Percentiles rank a stretch among this genome's conserved stretches.
phyloP scores from a whole-genome alignment of 2,329 filamentous ascomycete genomes.

The Sphaerulina populicola region DNA sequence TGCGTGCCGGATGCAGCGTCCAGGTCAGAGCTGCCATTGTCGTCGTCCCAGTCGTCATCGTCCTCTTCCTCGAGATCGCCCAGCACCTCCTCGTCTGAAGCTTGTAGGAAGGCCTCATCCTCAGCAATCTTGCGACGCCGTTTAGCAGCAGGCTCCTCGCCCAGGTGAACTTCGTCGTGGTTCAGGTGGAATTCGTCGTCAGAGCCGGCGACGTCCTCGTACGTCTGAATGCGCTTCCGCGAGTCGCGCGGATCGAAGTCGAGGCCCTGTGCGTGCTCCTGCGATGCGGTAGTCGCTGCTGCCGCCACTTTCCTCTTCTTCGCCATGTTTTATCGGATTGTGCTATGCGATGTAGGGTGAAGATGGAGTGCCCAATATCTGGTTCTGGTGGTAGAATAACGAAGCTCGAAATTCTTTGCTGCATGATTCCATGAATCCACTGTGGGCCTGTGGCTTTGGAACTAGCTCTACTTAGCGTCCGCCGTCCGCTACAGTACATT shows the following conservation, averaged over 20 bases:
- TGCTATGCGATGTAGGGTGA: too few relatives aligned
- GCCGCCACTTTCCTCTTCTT: slow-evolving; percentile 31
- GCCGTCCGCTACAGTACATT: too few relatives aligned
- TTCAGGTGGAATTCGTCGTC: slow-evolving; percentile 90
- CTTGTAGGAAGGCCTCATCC: slow-evolving; percentile 54
- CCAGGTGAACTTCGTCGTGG: slow-evolving; percentile 75
- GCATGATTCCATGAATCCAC: not conserved
- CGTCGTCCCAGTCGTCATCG: slow-evolving; percentile 55
- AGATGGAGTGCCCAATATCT: too few relatives aligned
- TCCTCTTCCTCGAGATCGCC: slow-evolving; percentile 40
- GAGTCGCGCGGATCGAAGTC: slow-evolving; percentile 30
- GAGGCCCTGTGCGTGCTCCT: slow-evolving; percentile 4
- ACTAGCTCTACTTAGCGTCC: not conserved
- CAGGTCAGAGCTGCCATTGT: slow-evolving; percentile 78
- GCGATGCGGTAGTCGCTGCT: not conserved
- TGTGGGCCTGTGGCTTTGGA: not conserved
- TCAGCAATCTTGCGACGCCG: slow-evolving; percentile 62
- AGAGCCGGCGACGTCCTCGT: slow-evolving; percentile 81
- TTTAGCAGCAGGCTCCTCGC: slow-evolving; percentile 72
- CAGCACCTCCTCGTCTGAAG: slow-evolving; percentile 56
- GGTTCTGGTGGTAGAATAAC: too few relatives aligned
- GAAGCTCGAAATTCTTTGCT: not conserved
- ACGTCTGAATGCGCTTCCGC: slow-evolving; percentile 53
- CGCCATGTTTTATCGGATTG: slow-evolving; percentile 39
- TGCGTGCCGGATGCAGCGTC: slow-evolving; percentile 37